phyloP scores from a whole-genome alignment of 2,329 filamentous ascomycete species.

The Microsporum audouinii region DNA sequence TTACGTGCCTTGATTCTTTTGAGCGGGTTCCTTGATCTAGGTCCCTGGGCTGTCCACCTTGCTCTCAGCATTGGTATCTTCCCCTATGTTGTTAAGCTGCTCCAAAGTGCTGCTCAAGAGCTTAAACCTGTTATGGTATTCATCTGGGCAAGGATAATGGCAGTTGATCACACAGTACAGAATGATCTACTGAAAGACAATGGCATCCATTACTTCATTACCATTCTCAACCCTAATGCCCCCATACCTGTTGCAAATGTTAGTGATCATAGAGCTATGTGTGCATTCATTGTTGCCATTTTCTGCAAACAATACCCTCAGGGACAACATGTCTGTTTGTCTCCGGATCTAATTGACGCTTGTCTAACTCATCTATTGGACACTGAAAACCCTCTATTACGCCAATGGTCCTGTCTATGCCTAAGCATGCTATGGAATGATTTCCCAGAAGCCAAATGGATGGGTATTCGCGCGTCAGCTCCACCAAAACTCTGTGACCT shows the following conservation, averaged over 20 bases:
- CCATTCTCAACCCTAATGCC: conserved; percentile 75
- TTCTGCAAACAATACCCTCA: conserved; percentile 92
- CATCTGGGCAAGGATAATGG: conserved; percentile 93
- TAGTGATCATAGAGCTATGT: conserved; percentile 96
- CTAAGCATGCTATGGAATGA: conserved; percentile 91
- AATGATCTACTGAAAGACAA: conserved; percentile 91
- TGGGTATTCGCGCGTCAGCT: conserved; percentile 79
- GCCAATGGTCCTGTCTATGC: conserved; percentile 93
- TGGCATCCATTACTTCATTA: conserved; percentile 92
- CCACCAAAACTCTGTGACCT: conserved; percentile 70
- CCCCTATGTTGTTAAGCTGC: conserved; percentile 91
- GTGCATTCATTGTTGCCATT: conserved; percentile 92
- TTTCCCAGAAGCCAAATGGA: conserved; percentile 86
- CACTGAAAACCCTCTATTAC: conserved; percentile 71
- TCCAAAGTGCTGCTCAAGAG: conserved; percentile 89
- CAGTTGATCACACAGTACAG: conserved; percentile 89
- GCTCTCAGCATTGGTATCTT: conserved; percentile 97
- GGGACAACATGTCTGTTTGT: conserved; percentile 82
- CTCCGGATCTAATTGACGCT: conserved; percentile 78
- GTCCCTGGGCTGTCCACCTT: conserved; percentile 97
- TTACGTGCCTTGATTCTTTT: conserved; percentile 82
- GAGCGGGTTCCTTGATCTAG: conserved; percentile 85
- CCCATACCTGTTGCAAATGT: conserved; percentile 75
- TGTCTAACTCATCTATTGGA: conserved; percentile 77
- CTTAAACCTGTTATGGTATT: conserved; percentile 98